Base-by-base conservation (phyloP, 805 yeast species). In the Candida cerambycidarum region DNA sequence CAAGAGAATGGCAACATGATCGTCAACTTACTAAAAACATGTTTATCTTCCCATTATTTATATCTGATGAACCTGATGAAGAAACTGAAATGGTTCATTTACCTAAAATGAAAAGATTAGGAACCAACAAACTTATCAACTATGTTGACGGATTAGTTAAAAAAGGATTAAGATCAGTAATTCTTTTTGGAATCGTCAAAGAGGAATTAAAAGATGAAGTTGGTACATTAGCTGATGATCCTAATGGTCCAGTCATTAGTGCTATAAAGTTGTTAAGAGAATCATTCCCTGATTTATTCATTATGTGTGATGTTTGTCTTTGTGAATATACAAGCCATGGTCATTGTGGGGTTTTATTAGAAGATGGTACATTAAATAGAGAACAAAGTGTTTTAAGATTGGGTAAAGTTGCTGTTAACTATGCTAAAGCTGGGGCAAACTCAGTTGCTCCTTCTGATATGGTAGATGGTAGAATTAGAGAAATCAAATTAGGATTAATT, bases 321-420 rank as follows among this genome's bases (percentile, higher is more conserved):
- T 93, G 99, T 71, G 99, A 93, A 66, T 93, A 89, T 65, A 93
- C 99, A 7, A 77, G 83, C 43, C 98, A 93, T 57, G 99, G 99
- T n/a, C 99, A 93, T 63, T 93, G 99, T 68, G 99, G 99, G 31
- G 75, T 89, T 12, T 73, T 93, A 41, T 75, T 83, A 47, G 95
- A 86, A 43, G 97, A 89, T 59, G 97, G 98, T 6, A 59, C 86
- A 8, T 78, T 93, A 55, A 83, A 85, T 59, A 76, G 96, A 42
- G 85, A 81, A 42, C 61, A 66, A 41, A 79, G 92, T 11, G 95
- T 86, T 9, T 74, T 80, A 52, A 78, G 99, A 61, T 76, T 93
- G 36, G 97, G 96, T 2, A 90, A 92, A 3, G 97, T 93, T 16
- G 96, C 98, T 1, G 95, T 86, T 7, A 89, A 88, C 62, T 93